These are phyloP conservation scores for Globisporangium iwayamae DNA, from an alignment of 352 stramenopile genomes.

Conservation along the genomic window DNA sequence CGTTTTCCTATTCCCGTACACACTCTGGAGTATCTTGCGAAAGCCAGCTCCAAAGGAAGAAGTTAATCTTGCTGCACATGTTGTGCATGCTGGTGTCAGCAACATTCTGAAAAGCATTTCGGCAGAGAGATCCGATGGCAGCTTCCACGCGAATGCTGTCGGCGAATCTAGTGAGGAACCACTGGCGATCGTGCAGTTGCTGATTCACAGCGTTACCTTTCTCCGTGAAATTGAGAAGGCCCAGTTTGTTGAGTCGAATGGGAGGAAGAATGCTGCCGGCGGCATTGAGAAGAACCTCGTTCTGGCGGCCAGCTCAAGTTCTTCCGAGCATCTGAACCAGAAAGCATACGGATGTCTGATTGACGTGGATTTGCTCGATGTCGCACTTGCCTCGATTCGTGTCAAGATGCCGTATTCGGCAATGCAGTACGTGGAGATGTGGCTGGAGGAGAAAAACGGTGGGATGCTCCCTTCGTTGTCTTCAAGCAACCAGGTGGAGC, in stretches of 20 bases:
- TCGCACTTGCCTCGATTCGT: slow-evolving; percentile 58
- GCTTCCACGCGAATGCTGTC: neutral
- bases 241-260: slow-evolving; percentile 67
- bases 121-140: neutral
- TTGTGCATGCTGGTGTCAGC: slow-evolving; percentile 41
- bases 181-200: slow-evolving; percentile 51
- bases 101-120: slow-evolving; percentile 27
- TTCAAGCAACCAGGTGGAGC: slow-evolving; percentile 22
- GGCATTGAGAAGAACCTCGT: neutral
- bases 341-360: slow-evolving; percentile 55
- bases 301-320: neutral
- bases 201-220: slow-evolving; percentile 82
- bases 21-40: slow-evolving; percentile 36
- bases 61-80: slow-evolving; percentile 13
- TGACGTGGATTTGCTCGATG: slow-evolving; percentile 55
- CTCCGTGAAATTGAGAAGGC: slow-evolving; percentile 73
- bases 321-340: slow-evolving; percentile 21
- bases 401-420: slow-evolving; percentile 87
- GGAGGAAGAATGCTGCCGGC: slow-evolving; percentile 17
- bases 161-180: slow-evolving; percentile 13
- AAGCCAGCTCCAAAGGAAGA: neutral
- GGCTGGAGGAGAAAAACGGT: slow-evolving; percentile 60
- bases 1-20: slow-evolving; percentile 76
- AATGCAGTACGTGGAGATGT: slow-evolving; percentile 90
- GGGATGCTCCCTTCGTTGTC: slow-evolving; percentile 42